Evolutionary conservation across 2,329 filamentous ascomycete species (phyloP), one percentile per base, ranked within the genome.

Genomic region (Trichoderma semiorbis): DNA sequence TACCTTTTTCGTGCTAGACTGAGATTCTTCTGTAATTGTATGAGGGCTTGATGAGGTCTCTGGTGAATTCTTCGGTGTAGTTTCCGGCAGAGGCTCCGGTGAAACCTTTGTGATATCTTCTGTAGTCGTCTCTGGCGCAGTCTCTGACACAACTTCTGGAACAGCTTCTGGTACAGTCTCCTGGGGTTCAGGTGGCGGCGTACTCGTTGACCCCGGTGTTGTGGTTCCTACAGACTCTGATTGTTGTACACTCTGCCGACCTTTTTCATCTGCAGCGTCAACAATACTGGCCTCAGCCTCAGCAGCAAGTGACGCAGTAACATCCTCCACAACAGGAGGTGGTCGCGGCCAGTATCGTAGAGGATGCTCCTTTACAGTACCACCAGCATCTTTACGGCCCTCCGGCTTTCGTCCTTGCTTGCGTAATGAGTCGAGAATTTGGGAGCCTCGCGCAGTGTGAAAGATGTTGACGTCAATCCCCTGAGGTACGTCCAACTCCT

Each of bases 401-500:
- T 71, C 70, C 12, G 71, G 60, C 21, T 12, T 5, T 7, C 61
- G 67, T 5, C 74, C 63, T 8, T 78, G 76, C 50, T 80, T 79
- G 24, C 78, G 75, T n/a, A 82, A 26, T 1, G 81, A 81, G 1
- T 81, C 78, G 47, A 88, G 69, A 8, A 87, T 80, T 57, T 82
- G 83, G 2, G 85, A 85, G 3, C 84, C 85, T 30, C 80, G 79
- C 16, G 75, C 76, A 2, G 85, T 86, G 71, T 84, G 84, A 69
- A 88, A 88, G 24, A 88, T 77, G 63, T 85, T 84, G 65, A 86
- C 75, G 69, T 86, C 80, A 26, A 86, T 76, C 28, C 78, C 84
- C 0, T 79, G 74, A 3, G 84, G 84, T 0, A 82, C 73, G 36
- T 83, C 81, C 11, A 80, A 75, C 30, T 78, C 76, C 34, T 76